A percentile compares a stretch with the other conserved stretches of the same genome.
These are phyloP conservation scores for Boletales sp. DNA, from an alignment of 768 basidiomycete species.

Conservation along the genomic window DNA sequence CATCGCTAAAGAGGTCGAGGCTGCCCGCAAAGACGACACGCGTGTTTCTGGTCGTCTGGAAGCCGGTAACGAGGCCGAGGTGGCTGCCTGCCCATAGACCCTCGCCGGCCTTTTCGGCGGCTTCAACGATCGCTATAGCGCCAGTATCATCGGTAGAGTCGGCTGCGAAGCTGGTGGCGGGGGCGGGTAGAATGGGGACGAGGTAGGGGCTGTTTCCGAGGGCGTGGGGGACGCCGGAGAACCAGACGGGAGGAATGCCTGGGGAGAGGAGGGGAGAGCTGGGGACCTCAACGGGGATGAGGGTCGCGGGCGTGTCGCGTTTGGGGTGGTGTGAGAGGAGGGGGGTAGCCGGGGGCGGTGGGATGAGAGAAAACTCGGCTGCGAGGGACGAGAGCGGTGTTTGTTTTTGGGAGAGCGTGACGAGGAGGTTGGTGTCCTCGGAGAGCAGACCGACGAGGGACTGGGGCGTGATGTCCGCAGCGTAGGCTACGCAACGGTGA, in stretches of 20 bases:
- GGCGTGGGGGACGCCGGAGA: constrained; percentile 66
- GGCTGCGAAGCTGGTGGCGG: constrained; percentile 70
- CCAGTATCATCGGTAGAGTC: constrained; percentile 56
- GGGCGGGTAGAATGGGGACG: constrained; percentile 78
- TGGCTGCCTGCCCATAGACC: constrained; percentile 80
- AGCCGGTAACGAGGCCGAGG: constrained; percentile 78
- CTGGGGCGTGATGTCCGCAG: constrained; percentile 78
- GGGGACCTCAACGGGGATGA: constrained; percentile 62
- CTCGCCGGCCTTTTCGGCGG: constrained; percentile 72
- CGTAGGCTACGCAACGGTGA: constrained; percentile 45
- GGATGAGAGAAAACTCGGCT: constrained; percentile 87
- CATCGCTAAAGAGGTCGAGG: constrained; percentile 75
- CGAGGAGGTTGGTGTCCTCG: constrained; percentile 75
- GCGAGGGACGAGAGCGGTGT: constrained; percentile 75
- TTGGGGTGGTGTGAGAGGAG: constrained; percentile 85
- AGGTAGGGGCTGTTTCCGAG: constrained; percentile 73
- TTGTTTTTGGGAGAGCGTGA: constrained; percentile 75
- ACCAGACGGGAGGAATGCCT: constrained; percentile 62
- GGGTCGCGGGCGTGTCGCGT: constrained; percentile 56
- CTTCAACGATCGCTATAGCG: constrained; percentile 64
- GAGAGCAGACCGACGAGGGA: constrained; percentile 68
- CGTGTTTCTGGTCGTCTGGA: constrained; percentile 79
- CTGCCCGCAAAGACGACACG: constrained; percentile 82
- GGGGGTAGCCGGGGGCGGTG: constrained; percentile 79
- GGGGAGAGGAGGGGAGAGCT: constrained; percentile 43